These are phyloP conservation scores for Botryotinia narcissicola DNA, from an alignment of 2,329 filamentous ascomycete species.

Conservation along the genomic window DNA sequence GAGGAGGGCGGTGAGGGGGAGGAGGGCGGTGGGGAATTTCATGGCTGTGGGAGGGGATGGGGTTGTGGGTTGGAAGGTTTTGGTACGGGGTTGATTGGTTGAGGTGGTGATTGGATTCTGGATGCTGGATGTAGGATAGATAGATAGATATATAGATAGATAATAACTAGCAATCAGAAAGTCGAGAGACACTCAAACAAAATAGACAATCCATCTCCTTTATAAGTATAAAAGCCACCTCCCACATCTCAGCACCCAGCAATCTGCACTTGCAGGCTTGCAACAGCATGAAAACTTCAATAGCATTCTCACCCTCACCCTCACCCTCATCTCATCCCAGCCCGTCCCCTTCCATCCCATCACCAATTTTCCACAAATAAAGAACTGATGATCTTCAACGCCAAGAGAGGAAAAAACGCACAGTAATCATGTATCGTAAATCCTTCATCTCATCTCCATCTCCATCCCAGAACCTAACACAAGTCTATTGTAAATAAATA, in stretches of 20 bases:
- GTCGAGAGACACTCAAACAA: too few relatives aligned
- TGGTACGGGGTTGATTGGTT: background rate
- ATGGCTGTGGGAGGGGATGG: background rate
- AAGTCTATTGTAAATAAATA: background rate
- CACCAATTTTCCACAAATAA: slow-evolving; percentile 3
- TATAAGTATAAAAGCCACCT: background rate
- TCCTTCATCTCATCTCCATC: background rate
- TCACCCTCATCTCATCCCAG: background rate
- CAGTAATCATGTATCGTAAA: background rate
- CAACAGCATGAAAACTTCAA: background rate
- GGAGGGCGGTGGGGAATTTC: background rate
- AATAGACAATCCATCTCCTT: background rate
- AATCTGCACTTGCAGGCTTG: background rate
- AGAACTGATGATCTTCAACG: background rate
- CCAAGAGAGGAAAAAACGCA: background rate
- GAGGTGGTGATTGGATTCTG: background rate
- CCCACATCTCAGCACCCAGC: background rate
- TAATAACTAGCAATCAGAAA: background rate
- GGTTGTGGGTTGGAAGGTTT: background rate
- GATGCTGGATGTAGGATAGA: background rate
- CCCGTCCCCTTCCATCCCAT: too few relatives aligned
- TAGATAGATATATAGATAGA: background rate
- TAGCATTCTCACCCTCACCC: background rate
- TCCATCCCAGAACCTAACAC: background rate
- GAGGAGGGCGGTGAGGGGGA: too few relatives aligned